A percentile compares a stretch with the other conserved stretches of the same genome.
phyloP scores from a whole-genome alignment of 768 basidiomycete species.

The Boletus insuetus region DNA sequence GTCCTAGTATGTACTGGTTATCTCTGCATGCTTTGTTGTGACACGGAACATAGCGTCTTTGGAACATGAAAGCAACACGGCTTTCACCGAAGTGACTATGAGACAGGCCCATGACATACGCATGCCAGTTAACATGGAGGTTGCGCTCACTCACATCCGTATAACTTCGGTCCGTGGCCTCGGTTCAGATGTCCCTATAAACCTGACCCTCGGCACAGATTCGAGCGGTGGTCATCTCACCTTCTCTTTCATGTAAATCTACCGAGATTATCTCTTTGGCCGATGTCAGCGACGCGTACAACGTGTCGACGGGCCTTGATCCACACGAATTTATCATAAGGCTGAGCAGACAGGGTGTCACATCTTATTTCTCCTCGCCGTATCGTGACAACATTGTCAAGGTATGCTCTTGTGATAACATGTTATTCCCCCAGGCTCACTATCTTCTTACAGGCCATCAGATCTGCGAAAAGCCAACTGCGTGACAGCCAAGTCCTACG shows the following conservation, averaged over 20 bases:
- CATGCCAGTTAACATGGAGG: conserved; percentile 66
- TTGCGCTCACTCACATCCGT: conserved; percentile 69
- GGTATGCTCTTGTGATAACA: conserved; percentile 36
- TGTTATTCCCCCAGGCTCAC: background rate
- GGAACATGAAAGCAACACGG: conserved; percentile 55
- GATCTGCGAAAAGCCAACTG: conserved; percentile 70
- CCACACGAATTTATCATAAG: conserved; percentile 81
- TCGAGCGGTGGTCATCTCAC: conserved; percentile 70
- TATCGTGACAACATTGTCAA: conserved; percentile 72
- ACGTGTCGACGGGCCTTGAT: conserved; percentile 74
- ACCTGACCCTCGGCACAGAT: conserved; percentile 38
- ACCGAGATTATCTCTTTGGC: conserved; percentile 77
- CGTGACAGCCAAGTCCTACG: conserved; percentile 51
- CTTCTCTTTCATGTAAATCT: conserved; percentile 66
- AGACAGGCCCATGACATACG: conserved; percentile 62
- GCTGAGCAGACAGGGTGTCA: conserved; percentile 64
- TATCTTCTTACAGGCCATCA: conserved; percentile 51
- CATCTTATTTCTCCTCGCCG: conserved; percentile 73
- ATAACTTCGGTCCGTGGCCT: conserved; percentile 64
- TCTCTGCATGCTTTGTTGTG: conserved; percentile 1
- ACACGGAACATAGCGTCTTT: conserved; percentile 45
- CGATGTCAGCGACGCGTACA: conserved; percentile 87
- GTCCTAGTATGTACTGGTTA: conserved; percentile 48
- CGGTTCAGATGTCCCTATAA: background rate
- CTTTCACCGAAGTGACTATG: conserved; percentile 65